Percentiles rank a stretch among this genome's conserved stretches.
Conservation (phyloP, 2,329 filamentous ascomycete genomes). For the Colletotrichum paranaense region DNA sequence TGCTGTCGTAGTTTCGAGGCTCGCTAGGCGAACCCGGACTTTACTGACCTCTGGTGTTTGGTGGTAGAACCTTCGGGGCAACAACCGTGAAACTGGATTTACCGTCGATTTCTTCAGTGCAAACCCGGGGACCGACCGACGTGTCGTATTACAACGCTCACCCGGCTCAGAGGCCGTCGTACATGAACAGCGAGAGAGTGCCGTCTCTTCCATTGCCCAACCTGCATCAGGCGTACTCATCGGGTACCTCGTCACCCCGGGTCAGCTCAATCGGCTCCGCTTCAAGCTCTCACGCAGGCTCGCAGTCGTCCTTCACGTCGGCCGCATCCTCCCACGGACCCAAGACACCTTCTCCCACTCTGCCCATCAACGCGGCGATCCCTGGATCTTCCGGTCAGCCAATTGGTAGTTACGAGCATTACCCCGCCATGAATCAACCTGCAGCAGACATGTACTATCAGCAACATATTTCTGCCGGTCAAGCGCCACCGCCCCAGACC, state of each 20-base stretch:
- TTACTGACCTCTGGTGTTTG: slow-evolving; percentile 16
- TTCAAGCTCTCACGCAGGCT: slow-evolving; percentile 62
- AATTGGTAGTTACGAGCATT: slow-evolving; percentile 54
- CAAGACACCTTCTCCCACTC: slow-evolving; percentile 82
- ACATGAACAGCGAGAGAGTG: slow-evolving; percentile 76
- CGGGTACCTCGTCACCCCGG: slow-evolving; percentile 80
- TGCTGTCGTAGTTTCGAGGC: slow-evolving; percentile 1
- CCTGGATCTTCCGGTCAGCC: slow-evolving; percentile 52
- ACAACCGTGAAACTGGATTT: slow-evolving; percentile 94
- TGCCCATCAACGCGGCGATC: slow-evolving; percentile 61
- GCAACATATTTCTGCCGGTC: slow-evolving; percentile 81
- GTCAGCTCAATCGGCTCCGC: slow-evolving; percentile 77
- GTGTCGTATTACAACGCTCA: slow-evolving; percentile 76
- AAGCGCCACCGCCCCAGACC: slow-evolving; percentile 79
- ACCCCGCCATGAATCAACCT: slow-evolving; percentile 82
- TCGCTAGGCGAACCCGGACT: slow-evolving; percentile 19
- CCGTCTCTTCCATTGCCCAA: slow-evolving; percentile 78
- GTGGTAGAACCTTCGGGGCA: slow-evolving; percentile 42
- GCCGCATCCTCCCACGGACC: slow-evolving; percentile 70
- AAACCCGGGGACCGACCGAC: slow-evolving; percentile 82
- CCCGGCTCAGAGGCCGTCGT: slow-evolving; percentile 72
- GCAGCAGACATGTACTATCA: slow-evolving; percentile 88
- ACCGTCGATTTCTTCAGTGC: slow-evolving; percentile 85
- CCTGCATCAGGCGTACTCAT: slow-evolving; percentile 76
- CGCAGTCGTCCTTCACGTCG: slow-evolving; percentile 66